Evolutionary conservation across 2,329 filamentous ascomycete genomes (phyloP).

Genomic region (Leptographium lundbergii): DNA sequence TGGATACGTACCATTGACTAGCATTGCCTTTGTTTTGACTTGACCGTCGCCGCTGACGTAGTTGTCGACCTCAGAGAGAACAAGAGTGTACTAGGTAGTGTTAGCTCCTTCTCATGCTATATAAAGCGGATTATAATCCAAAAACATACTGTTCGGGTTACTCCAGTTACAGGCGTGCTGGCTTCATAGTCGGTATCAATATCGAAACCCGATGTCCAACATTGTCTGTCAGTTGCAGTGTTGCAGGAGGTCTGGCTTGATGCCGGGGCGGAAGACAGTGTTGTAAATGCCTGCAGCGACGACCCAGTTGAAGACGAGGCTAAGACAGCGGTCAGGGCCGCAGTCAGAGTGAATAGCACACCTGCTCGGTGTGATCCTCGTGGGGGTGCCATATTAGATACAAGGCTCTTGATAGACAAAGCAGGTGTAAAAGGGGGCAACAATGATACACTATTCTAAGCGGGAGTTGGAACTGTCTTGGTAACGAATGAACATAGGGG

Average conservation of each 20-base stretch:
- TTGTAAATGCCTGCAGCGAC: background rate
- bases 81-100: constrained; percentile 9
- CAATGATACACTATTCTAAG: background rate
- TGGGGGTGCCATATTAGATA: background rate
- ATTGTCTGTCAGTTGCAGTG: constrained; percentile 9
- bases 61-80: constrained; percentile 11
- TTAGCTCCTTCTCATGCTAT: background rate
- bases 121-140: background rate
- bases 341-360: background rate
- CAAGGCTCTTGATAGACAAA: background rate
- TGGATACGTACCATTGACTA: constrained; percentile 10
- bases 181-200: constrained; percentile 15
- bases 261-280: background rate
- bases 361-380: background rate
- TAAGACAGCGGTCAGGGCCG: background rate
- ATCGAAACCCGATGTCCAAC: constrained; percentile 12
- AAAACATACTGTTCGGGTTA: constrained; percentile 4
- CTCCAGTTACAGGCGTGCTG: constrained; percentile 9
- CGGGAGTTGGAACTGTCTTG: background rate
- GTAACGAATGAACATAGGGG: background rate
- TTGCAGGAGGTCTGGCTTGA: constrained; percentile 8
- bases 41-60: constrained; percentile 11
- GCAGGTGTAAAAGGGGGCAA: background rate
- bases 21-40: constrained; percentile 12
- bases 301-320: background rate